Percentiles rank a stretch among this genome's conserved stretches.
These are phyloP conservation scores for Botrytis pseudocinerea DNA, from an alignment of 2,329 filamentous ascomycete species.

Conservation along the genomic window DNA sequence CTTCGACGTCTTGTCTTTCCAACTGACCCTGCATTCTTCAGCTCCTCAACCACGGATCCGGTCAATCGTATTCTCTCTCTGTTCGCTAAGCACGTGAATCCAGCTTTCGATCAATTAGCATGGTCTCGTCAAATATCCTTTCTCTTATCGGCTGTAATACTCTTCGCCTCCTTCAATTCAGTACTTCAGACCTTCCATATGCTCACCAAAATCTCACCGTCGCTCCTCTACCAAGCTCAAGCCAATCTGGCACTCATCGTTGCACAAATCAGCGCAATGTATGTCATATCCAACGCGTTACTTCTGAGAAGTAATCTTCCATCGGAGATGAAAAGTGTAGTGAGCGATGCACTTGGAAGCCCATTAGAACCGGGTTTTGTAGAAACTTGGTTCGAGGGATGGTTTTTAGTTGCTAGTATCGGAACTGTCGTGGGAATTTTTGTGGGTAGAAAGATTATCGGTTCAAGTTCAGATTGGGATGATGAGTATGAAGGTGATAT, in stretches of 20 bases:
- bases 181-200: slow-evolving; percentile 84
- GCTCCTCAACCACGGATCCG: slow-evolving; percentile 71
- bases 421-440: slow-evolving; percentile 71
- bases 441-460: slow-evolving; percentile 62
- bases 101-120: slow-evolving; percentile 74
- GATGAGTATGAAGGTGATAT: slow-evolving; percentile 51
- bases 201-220: slow-evolving; percentile 74
- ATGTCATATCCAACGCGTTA: slow-evolving; percentile 79
- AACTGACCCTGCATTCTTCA: slow-evolving; percentile 43
- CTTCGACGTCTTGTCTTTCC: slow-evolving; percentile 53
- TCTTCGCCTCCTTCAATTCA: slow-evolving; percentile 77
- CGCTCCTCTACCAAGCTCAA: slow-evolving; percentile 66
- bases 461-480: slow-evolving; percentile 56
- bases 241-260: slow-evolving; percentile 78
- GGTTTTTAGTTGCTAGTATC: slow-evolving; percentile 72
- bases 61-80: slow-evolving; percentile 81
- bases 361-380: slow-evolving; percentile 70
- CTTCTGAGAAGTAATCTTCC: slow-evolving; percentile 78
- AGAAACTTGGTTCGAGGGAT: slow-evolving; percentile 83
- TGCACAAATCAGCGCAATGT: slow-evolving; percentile 78
- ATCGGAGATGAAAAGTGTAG: slow-evolving; percentile 71
- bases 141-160: slow-evolving; percentile 77
- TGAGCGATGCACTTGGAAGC: slow-evolving; percentile 74
- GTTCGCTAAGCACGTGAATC: slow-evolving; percentile 80
- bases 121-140: slow-evolving; percentile 88